Evolutionary conservation across 1,139 yeast species (phyloP).

Genomic region (Pichia sp.): DNA sequence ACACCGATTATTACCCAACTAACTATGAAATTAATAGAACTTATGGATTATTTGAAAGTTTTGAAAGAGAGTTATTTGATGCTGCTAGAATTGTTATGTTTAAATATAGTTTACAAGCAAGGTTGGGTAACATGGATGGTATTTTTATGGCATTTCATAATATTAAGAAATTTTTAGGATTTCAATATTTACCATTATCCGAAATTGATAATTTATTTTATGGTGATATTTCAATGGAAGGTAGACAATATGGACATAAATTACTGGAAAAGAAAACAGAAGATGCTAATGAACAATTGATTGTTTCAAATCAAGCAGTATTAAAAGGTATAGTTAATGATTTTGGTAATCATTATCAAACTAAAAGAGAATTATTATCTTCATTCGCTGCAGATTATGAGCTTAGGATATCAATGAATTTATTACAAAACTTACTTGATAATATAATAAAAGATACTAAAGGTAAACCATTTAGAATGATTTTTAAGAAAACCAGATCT

Average conservation of each 20-base stretch:
- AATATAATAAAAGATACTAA: constrained; percentile 29
- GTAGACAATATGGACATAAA: constrained; percentile 3
- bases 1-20: constrained; percentile 48
- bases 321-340: constrained; percentile 21
- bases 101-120: constrained; percentile 84
- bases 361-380: constrained; percentile 33
- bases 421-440: constrained; percentile 52
- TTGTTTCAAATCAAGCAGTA: constrained; percentile 6
- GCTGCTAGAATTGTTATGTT: constrained; percentile 69
- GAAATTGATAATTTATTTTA: constrained; percentile 63
- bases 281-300: not conserved
- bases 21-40: constrained; percentile 60
- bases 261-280: constrained; percentile 7
- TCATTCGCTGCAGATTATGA: constrained; percentile 63
- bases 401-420: constrained; percentile 55
- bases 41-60: constrained; percentile 66
- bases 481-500: constrained; percentile 13
- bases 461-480: constrained; percentile 27
- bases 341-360: constrained; percentile 27
- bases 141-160: constrained; percentile 90
- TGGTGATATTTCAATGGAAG: constrained; percentile 19
- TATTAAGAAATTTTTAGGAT: constrained; percentile 74
- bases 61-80: constrained; percentile 73
- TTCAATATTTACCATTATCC: constrained; percentile 73
- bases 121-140: constrained; percentile 97